Conservation (phyloP, 2,329 filamentous ascomycete genomes). For the Aspergillus tubingensis region DNA sequence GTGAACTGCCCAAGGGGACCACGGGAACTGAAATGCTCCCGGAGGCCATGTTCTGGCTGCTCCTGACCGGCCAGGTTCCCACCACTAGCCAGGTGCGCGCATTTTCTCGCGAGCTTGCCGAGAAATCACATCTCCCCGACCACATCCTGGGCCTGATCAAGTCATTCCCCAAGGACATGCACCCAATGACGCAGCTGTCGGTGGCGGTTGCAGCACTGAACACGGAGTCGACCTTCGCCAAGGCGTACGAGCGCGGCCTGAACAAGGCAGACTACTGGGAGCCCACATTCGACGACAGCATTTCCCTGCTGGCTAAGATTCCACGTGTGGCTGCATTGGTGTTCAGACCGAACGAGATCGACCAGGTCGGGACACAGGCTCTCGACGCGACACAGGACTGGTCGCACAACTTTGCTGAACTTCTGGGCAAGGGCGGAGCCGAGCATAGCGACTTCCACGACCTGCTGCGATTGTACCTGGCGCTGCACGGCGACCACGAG, state of each 20-base stretch:
- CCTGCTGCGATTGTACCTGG: conserved; percentile 87
- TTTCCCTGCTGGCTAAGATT: conserved; percentile 91
- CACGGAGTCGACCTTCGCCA: conserved; percentile 90
- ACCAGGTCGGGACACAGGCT: conserved; percentile 70
- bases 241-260: conserved; percentile 85
- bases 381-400: conserved; percentile 87
- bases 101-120: conserved; percentile 83
- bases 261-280: conserved; percentile 99
- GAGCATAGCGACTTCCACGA: conserved; percentile 79
- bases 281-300: conserved; percentile 92
- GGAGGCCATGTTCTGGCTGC: conserved; percentile 99
- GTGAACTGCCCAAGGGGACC: conserved; percentile 87
- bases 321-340: conserved; percentile 97
- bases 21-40: conserved; percentile 93
- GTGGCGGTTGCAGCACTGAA: conserved; percentile 95
- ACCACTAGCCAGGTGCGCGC: conserved; percentile 76
- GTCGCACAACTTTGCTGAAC: conserved; percentile 97
- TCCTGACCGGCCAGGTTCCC: conserved; percentile 90
- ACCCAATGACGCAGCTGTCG: conserved; percentile 98
- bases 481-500: conserved; percentile 96
- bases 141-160: conserved; percentile 89
- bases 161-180: conserved; percentile 82
- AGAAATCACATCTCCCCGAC: conserved; percentile 77
- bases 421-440: conserved; percentile 86
- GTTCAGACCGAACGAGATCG: conserved; percentile 82